Base-by-base conservation (phyloP, 2,329 filamentous ascomycete species). In the Eutypa lata region DNA sequence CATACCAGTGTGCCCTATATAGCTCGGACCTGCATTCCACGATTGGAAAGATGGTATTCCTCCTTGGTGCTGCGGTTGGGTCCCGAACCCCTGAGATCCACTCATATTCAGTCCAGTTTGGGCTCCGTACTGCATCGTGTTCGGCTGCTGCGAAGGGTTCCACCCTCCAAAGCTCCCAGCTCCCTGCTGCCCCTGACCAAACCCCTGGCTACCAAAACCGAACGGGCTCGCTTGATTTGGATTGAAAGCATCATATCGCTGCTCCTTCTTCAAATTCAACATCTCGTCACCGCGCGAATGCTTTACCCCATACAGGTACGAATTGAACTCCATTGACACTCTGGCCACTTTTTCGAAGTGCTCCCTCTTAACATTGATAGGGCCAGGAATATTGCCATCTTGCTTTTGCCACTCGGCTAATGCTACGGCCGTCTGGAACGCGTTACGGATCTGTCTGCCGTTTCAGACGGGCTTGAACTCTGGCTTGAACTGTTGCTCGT, bases 401-500 rank as follows among this genome's bases (percentile, higher is more conserved):
- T 37, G 35, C 13, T n/a, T 14, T 14, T n/a, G 35, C 13, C 10
- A 19, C 38, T 43, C 38, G 5, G 38, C 38, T 13, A 43, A n/a
- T n/a, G 38, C 38, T 6, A 43, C 38, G 5, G 38, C 38, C n/a
- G 38, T 43, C 38, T 43, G 38, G 18, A 43, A 43, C 13, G 38
- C 38, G n/a, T 43, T 43, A 4, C 38, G 38, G 19, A 43, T 43
- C 38, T 43, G 67, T 11, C 66, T 59, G 7, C 66, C 67, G 49
- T 70, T 69, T 66, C 68, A 71, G 7, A 56, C 57, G 11, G 52
- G 40, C 5, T 37, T n/a, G 13, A 4, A 5, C 13, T 14, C 35
- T 14, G 35, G 35, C 13, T 37, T 37, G 13, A 14, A 37, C 35
- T 37, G 35, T 13, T 37, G 13, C n/a, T 57, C 37, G 28, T 53